A percentile compares a stretch with the other conserved stretches of the same genome.
Evolutionary conservation across 768 basidiomycete species (phyloP).

Genomic region (Mycena floridula): DNA sequence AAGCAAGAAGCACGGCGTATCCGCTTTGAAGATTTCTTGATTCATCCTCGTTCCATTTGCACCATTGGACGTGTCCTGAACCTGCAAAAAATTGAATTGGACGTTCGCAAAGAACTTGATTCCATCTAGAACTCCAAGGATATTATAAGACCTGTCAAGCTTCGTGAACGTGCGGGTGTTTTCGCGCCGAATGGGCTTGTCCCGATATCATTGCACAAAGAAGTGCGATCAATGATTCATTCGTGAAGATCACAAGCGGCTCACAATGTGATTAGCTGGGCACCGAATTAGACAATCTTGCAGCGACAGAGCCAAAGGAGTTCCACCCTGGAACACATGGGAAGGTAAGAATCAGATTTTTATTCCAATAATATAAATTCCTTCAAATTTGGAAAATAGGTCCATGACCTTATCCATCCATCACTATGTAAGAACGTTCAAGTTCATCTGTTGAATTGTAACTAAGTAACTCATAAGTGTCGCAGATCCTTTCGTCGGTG

Average conservation of each 20-base stretch:
- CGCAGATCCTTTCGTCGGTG: not conserved
- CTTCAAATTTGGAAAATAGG: too few species aligned
- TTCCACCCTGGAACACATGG: not conserved
- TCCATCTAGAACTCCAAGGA: not conserved
- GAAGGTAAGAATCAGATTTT: not conserved
- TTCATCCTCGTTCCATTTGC: not conserved
- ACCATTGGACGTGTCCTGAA: not conserved
- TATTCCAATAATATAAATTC: too few species aligned
- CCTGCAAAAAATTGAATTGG: not conserved
- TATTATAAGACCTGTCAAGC: not conserved
- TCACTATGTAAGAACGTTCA: slow-evolving; percentile 1
- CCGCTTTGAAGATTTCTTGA: not conserved
- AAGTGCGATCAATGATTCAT: too few species aligned
- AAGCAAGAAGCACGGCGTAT: not conserved
- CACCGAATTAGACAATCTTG: too few species aligned
- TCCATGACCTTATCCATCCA: not conserved
- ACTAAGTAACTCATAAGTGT: not conserved
- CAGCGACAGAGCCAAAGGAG: too few species aligned
- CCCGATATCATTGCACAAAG: not conserved
- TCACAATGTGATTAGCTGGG: too few species aligned
- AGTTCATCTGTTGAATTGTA: too few species aligned
- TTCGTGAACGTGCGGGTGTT: not conserved
- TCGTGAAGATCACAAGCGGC: too few species aligned
- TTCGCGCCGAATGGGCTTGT: not conserved
- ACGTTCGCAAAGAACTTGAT: not conserved